Evolutionary conservation across 176 grass and related monocot species (phyloP).

Genomic region (bread wheat (Triticum aestivum)): IWGSC_CS_RefSeq_v2.1 NC_057799.1:391076772-391077271

Average conservation of each 20-base stretch:
- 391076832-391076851: slow-evolving; percentile 29
- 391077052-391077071: not conserved
- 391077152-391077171: slow-evolving; percentile 17
- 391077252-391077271: slow-evolving; percentile 99
- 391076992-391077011: not conserved
- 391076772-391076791: slow-evolving; percentile 99
- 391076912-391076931: slow-evolving; percentile 99
- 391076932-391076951: slow-evolving; percentile 96
- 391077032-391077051: not conserved
- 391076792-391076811: slow-evolving; percentile 98
- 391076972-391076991: slow-evolving; percentile 65
- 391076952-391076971: slow-evolving; percentile 98
- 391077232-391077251: slow-evolving; percentile 35
- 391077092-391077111: not conserved
- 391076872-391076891: not conserved
- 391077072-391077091: not conserved
- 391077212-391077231: slow-evolving; percentile 9
- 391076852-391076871: slow-evolving; percentile 28
- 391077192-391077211: not conserved
- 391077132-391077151: slow-evolving; percentile 14
- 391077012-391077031: not conserved
- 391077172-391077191: not conserved
- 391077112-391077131: slow-evolving; percentile 14
- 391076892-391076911: slow-evolving; percentile 45
- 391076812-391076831: slow-evolving; percentile 95